Evolutionary conservation across 257 asterid genomes (phyloP), one percentile per base, ranked within the genome.

Genomic region (Anisodus acutangulus): DNA sequence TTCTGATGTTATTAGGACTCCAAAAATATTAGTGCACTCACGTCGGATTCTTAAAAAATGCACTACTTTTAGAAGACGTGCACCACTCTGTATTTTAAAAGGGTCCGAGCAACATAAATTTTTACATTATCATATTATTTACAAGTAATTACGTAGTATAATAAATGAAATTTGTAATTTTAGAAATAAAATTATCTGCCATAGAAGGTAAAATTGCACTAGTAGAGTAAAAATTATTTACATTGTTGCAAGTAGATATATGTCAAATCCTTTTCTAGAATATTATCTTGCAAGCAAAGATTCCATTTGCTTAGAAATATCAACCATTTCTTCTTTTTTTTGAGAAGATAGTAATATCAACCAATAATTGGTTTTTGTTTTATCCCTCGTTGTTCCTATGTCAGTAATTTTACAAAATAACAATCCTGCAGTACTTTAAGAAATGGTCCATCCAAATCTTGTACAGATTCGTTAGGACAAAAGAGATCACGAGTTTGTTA

Each of bases 1-100:
- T 71, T 43, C 2, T 1, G 0, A 67, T 37, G 6, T 6, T 37
- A 67, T 13, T 37, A 0, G 0, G 1, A 3, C n/a, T 39, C 3
- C 22, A 15, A 4, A 31, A 19, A 37, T 13, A 1, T 16, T 49
- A 3, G 8, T 8, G 9, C 12, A 9, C 12, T 3, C 2, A 11
- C 9, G 54, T 49, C 3, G 0, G 55, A 49, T 49, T 11, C 55
- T 8, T 3, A 11, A 9, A 49, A 49, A 49, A 49, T 0, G 2
- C 0, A 16, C 2, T 1, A 58, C 17, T 15, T 16, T 58, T 58
- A 2, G 3, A 54, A 5, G 59, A 54, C 59, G 12, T 16, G 17
- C 55, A 49, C 55, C 17, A 5, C 3, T 54, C 17, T 1, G 3
- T 12, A 54, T 54, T 10, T 12, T 54, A 3, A 0, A 54, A 11